Evolutionary conservation across 2,329 filamentous ascomycete genomes (phyloP), one percentile per base, ranked within the genome.

Genomic region (Dichotomopilus funicola): DNA sequence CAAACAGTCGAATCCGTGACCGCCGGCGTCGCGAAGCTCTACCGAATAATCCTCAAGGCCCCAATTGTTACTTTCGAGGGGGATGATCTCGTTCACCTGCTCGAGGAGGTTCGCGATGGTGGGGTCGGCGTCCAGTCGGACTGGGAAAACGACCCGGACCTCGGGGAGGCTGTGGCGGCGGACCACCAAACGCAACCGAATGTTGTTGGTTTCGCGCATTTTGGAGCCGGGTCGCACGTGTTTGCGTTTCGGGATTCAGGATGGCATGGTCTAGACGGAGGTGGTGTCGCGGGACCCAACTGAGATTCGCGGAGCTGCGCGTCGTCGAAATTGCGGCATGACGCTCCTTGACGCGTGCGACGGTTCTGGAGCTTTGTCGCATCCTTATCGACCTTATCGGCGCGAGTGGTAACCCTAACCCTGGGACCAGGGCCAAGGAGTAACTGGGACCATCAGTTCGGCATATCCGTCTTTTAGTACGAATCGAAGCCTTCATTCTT

Each of bases 41-140:
- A 96, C 89, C 7, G 81, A 81, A 70, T 97, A 97, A 68, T 96
- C 89, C 65, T 96, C 91, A 3, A 96, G 73, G 0, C 89, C 90
- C 89, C 90, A 96, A 57, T 90, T 78, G 42, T 78, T 78, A 55
- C 85, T 84, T 72, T 96, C 91, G 0, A 97, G 81, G 0, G 91
- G 91, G 1, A 96, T 75, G 12, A 88, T 78, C 44, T 88, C 82
- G 70, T 95, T 91, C 62, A 96, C 77, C 58, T 89, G 81, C 60
- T 88, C 83, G 40, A 96, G 76, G 2, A 96, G 80, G 62, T 87
- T 83, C 35, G 88, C 80, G 58, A 96, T 78, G 2, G 89, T 95
- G 52, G 84, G 78, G 46, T 85, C 78, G 11, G 76, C 74, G 52
- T 76, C 72, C 62, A 75, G 72, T 51, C 77, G 71, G 13, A 87